A percentile compares a stretch with the other conserved stretches of the same genome.
Evolutionary conservation across 164 flowering plant species (phyloP).

Genomic region (Sextonia rubra): DNA sequence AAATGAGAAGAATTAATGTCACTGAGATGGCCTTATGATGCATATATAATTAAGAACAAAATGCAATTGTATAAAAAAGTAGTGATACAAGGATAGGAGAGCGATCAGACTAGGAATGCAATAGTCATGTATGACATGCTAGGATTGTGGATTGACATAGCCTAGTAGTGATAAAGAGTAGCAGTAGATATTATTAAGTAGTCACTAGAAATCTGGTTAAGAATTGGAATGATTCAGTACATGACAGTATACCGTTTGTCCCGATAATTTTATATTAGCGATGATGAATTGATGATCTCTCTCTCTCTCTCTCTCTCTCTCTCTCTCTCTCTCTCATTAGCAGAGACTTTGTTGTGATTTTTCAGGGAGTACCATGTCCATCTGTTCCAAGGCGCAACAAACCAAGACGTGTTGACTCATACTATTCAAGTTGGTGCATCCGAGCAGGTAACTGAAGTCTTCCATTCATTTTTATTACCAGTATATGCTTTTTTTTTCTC

Average conservation of each 20-base stretch:
- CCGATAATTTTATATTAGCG: not conserved
- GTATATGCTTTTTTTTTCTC: no score
- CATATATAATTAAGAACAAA: no score
- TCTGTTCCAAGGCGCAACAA: constrained; percentile 50
- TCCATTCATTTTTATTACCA: not conserved
- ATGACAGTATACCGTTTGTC: not conserved
- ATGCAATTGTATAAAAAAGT: no score
- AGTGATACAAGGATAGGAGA: no score
- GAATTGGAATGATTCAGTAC: not conserved
- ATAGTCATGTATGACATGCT: no score
- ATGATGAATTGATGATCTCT: no score
- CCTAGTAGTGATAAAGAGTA: not conserved
- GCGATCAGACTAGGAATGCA: no score
- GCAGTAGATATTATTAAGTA: not conserved
- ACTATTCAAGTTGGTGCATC: constrained; percentile 76
- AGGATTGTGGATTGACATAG: not conserved
- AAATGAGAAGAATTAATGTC: no score
- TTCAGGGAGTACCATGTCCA: constrained; percentile 49
- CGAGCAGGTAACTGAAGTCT: constrained; percentile 42
- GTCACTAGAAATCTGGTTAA: not conserved
- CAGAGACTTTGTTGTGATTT: not conserved
- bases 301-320: not conserved
- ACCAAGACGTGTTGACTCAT: constrained; percentile 72
- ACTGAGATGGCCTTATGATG: no score
- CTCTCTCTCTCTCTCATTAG: not conserved